These are phyloP conservation scores for Emydomyces testavorans DNA, from an alignment of 2,329 filamentous ascomycete genomes.

Conservation along the genomic window DNA sequence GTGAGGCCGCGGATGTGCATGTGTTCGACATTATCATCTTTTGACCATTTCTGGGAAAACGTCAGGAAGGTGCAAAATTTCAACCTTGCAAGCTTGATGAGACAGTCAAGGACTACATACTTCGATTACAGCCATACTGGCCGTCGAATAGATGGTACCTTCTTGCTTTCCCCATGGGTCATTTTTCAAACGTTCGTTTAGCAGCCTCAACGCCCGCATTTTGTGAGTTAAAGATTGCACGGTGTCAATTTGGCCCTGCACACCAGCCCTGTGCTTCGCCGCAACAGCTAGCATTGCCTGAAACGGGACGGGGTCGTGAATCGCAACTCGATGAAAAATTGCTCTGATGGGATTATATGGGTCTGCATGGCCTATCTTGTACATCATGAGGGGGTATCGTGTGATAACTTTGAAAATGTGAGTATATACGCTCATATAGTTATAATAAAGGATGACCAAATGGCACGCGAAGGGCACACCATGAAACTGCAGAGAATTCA, in stretches of 20 bases:
- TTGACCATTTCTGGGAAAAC: slow-evolving; percentile 26
- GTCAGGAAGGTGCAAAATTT: slow-evolving; percentile 2
- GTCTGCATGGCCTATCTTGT: slow-evolving; percentile 23
- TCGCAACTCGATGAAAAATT: slow-evolving; percentile 24
- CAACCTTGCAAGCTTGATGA: background rate
- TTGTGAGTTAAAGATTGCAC: slow-evolving; percentile 27
- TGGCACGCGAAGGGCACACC: too few relatives aligned
- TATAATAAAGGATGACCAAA: too few relatives aligned
- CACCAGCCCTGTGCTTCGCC: slow-evolving; percentile 25
- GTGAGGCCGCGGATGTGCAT: slow-evolving; percentile 24
- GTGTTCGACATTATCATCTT: slow-evolving; percentile 23
- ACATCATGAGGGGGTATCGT: slow-evolving; percentile 29
- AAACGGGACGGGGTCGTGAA: slow-evolving; percentile 25
- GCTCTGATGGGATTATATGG: slow-evolving; percentile 24
- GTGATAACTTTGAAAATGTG: slow-evolving; percentile 23
- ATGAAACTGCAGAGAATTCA: background rate
- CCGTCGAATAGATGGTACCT: slow-evolving; percentile 25
- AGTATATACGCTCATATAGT: slow-evolving; percentile 14
- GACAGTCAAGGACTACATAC: slow-evolving; percentile 15
- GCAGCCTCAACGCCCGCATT: slow-evolving; percentile 24
- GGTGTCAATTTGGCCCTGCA: slow-evolving; percentile 24
- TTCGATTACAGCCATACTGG: slow-evolving; percentile 28
- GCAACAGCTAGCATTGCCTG: slow-evolving; percentile 28
- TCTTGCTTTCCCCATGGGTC: slow-evolving; percentile 21
- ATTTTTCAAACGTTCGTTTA: slow-evolving; percentile 23